Base-by-base conservation (phyloP, 108 stramenopile species). In the Nannochloropsis salina region DNA sequence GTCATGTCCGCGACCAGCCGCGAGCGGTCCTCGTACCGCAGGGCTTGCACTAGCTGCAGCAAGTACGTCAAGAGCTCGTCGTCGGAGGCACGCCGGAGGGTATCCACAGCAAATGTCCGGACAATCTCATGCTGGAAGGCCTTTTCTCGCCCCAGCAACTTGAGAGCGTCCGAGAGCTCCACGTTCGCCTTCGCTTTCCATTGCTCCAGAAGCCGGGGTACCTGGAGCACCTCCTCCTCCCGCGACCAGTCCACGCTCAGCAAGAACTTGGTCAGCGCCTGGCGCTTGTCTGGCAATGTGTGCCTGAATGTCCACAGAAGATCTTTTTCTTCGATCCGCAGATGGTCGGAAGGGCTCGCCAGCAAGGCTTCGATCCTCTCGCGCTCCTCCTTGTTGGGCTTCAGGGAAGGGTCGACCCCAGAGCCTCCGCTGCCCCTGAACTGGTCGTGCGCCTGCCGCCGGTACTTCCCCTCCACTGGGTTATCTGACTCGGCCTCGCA, bases 31-130 rank as follows among this genome's bases (percentile, higher is more conserved):
- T 99, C 97, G 87, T 98, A 99, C 86, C 97, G 95, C 20, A 98
- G 87, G 20, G 97, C 99, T 92, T 98, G 97, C 18, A 99, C 99
- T 4, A 99, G 91, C 90, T 99, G 99, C 31, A 99, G 92, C 20
- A 99, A 90, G 88, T 97, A 98, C 6, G 96, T 89, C 43, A 93
- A 92, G n/a, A 99, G 90, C 88, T 97, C 98, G 43, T 94, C 95
- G 86, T 98, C 98, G 2, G 96, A 93, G 41, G 97, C 97, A 21
- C 91, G 61, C 5, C 91, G 91, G 9, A 99, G 92, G 0, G 95
- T 94, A 81, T 97, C 95, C 44, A 99, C 97, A 22, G 99, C 99
- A 88, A 96, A 98, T 18, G 93, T 92, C 8, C 99, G 93, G 44
- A 99, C 94, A 1, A 81, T 88, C 93, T 93, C 42, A 93, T 95